Evolutionary conservation across 2,329 filamentous ascomycete species (phyloP).

Genomic region (Hypoxylon rubiginosum): DNA sequence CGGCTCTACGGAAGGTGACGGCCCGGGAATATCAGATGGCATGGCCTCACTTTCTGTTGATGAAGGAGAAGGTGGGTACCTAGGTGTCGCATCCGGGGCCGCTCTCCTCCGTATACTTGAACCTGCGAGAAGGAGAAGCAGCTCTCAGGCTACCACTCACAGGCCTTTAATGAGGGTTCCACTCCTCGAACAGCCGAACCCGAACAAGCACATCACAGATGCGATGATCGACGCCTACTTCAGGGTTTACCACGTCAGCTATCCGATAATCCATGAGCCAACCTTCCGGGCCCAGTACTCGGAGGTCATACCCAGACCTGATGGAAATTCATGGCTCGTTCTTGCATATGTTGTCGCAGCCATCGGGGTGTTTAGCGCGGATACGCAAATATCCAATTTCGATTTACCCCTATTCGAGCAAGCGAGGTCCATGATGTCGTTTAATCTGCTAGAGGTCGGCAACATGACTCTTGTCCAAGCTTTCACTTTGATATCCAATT

Average conservation of each 20-base stretch:
- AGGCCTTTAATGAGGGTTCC: background rate
- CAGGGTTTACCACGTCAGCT: slow-evolving; percentile 57
- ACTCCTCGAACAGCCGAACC: background rate
- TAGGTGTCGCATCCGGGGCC: background rate
- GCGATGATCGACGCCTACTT: slow-evolving; percentile 59
- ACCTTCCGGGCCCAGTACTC: slow-evolving; percentile 40
- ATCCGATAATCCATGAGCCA: slow-evolving; percentile 58
- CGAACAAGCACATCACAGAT: slow-evolving; percentile 21
- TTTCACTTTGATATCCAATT: slow-evolving; percentile 48
- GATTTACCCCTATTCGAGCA: slow-evolving; percentile 22
- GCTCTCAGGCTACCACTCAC: background rate
- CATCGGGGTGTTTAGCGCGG: slow-evolving; percentile 28
- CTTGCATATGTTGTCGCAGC: slow-evolving; percentile 37
- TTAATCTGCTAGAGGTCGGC: slow-evolving; percentile 49
- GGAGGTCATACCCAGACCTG: slow-evolving; percentile 34
- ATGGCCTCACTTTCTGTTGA: background rate
- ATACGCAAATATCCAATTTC: slow-evolving; percentile 16
- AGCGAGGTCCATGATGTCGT: slow-evolving; percentile 20
- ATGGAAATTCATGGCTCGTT: slow-evolving; percentile 36
- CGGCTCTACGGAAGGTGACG: background rate
- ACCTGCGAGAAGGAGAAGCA: background rate
- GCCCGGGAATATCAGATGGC: background rate
- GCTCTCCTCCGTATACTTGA: background rate
- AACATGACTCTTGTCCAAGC: slow-evolving; percentile 52
- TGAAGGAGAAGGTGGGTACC: background rate